phyloP scores from a whole-genome alignment of 192 early-diverging fungal species.

The Lobosporangium transversale region DNA sequence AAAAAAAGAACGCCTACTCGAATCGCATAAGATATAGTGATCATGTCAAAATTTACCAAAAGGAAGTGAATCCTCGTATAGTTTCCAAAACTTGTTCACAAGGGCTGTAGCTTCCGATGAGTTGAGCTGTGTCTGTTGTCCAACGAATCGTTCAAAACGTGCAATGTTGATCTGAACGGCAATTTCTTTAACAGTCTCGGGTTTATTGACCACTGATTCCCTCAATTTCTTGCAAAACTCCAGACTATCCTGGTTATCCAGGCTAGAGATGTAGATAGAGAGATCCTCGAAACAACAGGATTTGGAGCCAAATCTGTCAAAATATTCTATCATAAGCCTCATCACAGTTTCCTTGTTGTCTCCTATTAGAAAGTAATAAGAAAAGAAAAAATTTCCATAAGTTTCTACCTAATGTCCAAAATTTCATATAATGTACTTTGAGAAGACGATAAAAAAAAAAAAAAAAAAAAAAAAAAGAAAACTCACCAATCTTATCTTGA shows the following conservation, averaged over 20 bases:
- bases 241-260: constrained; percentile 39
- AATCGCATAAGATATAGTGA: too few relatives aligned
- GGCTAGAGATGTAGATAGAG: constrained; percentile 58
- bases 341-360: constrained; percentile 24
- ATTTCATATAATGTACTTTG: too few relatives aligned
- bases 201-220: constrained; percentile 30
- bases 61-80: constrained; percentile 42
- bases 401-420: too few relatives aligned
- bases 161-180: constrained; percentile 35
- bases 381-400: too few relatives aligned
- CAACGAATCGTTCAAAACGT: constrained; percentile 31
- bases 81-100: constrained; percentile 50
- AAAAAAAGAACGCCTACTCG: too few relatives aligned
- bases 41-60: constrained; percentile 34
- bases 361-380: constrained; percentile 1
- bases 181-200: constrained; percentile 54
- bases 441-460: too few relatives aligned
- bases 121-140: constrained; percentile 20
- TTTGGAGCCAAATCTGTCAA: constrained; percentile 70
- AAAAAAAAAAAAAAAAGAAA: background rate
- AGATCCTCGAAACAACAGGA: constrained; percentile 83
- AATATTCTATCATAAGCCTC: constrained; percentile 64
- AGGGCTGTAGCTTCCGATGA: constrained; percentile 20
- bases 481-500: constrained; percentile 51
- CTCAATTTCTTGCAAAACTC: constrained; percentile 51